Base-by-base conservation (phyloP, 2,329 filamentous ascomycete species). In the Penicillium psychrosexuale region DNA sequence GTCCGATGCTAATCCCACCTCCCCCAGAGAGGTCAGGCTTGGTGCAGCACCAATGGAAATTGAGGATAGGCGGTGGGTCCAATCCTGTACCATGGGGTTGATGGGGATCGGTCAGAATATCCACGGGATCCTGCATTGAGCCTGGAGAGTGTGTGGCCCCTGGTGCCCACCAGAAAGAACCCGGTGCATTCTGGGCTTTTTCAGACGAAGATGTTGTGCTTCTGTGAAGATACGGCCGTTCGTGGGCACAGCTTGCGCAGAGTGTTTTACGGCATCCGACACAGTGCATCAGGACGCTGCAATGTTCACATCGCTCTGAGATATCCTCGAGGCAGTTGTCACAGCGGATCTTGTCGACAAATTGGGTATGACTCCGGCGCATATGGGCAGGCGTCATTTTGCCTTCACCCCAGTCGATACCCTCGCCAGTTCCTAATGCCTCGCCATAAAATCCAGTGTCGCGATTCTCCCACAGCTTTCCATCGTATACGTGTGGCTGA, bases 261-360 rank as follows among this genome's bases (percentile, higher is more conserved):
- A 84, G 76, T 1, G 81, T 84, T 70, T 82, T 84, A 47, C 82
- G 75, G 62, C 82, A 84, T 36, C 82, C 82, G 64, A 82, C 79
- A 63, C 82, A 84, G 64, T 84, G 82, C 82, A 84, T 84, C 60
- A 82, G 72, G 15, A 84, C 80, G 54, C 82, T 84, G 67, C 82
- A 84, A 55, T 83, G 82, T 67, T 84, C 82, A 62, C 82, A 84
- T 46, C 82, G 71, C 65, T 84, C 82, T 38, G 75, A 64, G 40
- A 84, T 83, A 31, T 70, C 63, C 40, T 81, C 80, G 46, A 75
- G 72, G 69, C 82, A 84, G 53, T 78, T 76, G 45, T 82, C 76
- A 64, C 82, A 84, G 51, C 77, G 78, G 61, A 83, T 70, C 36
- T 79, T 71, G 22, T 83, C 74, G 13, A 83, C 72, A 59, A 84